phyloP scores from a whole-genome alignment of 2,329 filamentous ascomycete genomes.

The Teratosphaeria gauchensis region DNA sequence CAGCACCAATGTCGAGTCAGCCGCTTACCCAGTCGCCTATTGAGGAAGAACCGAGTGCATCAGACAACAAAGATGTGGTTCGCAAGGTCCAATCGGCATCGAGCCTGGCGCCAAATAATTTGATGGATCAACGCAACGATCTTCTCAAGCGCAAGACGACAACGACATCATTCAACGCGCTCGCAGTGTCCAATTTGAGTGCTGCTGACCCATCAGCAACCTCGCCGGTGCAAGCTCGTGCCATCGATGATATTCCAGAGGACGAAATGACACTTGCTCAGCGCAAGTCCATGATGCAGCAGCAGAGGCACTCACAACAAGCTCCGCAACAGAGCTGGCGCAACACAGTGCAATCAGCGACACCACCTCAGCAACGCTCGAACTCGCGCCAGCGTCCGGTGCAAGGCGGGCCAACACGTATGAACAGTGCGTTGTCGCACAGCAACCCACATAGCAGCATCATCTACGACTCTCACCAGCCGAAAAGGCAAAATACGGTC shows the following conservation, averaged over 20 bases:
- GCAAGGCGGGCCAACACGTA: neutral
- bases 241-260: slow-evolving; percentile 28
- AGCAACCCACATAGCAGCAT: neutral
- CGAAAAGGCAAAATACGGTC: slow-evolving; percentile 38
- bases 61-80: slow-evolving; percentile 1
- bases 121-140: slow-evolving; percentile 47
- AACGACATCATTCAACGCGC: slow-evolving; percentile 29
- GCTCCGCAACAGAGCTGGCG: neutral
- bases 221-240: slow-evolving; percentile 3
- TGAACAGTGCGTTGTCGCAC: neutral
- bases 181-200: slow-evolving; percentile 21
- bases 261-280: slow-evolving; percentile 66
- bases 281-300: slow-evolving; percentile 37
- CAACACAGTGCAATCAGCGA: neutral
- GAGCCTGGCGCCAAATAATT: slow-evolving; percentile 32
- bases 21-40: slow-evolving; percentile 29
- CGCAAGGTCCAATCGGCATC: slow-evolving; percentile 9
- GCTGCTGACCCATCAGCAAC: slow-evolving; percentile 10
- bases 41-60: slow-evolving; percentile 14
- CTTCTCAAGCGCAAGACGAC: slow-evolving; percentile 36
- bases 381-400: neutral
- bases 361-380: neutral
- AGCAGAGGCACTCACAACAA: slow-evolving; percentile 3
- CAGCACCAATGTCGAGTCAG: slow-evolving; percentile 23
- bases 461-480: slow-evolving; percentile 44